A percentile compares a stretch with the other conserved stretches of the same genome.
Conservation (phyloP, 1,284 basidiomycete genomes). For the Grifola frondosa region DNA sequence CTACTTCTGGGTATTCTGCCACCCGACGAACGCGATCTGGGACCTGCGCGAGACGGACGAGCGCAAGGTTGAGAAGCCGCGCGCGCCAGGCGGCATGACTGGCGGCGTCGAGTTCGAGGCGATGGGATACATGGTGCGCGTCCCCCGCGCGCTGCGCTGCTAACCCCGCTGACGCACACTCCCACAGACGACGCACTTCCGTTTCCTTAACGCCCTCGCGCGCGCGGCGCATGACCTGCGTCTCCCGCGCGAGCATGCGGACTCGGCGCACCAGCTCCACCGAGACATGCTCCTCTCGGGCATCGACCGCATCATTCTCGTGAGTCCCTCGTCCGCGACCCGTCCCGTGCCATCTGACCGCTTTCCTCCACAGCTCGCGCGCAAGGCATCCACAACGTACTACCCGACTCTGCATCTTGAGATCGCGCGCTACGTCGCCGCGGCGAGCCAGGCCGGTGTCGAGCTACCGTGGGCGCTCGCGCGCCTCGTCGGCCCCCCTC, state of each 20-base stretch:
- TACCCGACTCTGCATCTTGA: conserved; percentile 93
- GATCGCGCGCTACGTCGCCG: conserved; percentile 78
- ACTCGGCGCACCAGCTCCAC: conserved; percentile 81
- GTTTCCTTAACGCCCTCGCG: conserved; percentile 77
- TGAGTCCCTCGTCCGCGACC: conserved; percentile 32
- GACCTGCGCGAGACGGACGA: conserved; percentile 79
- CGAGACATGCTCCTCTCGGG: conserved; percentile 84
- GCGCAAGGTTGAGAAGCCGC: conserved; percentile 82
- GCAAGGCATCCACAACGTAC: conserved; percentile 90
- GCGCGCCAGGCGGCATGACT: conserved; percentile 96
- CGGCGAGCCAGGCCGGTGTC: conserved; percentile 60
- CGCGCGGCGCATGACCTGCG: conserved; percentile 61
- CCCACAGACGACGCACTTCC: conserved; percentile 78
- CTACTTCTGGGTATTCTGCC: conserved; percentile 99
- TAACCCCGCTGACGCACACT: not conserved
- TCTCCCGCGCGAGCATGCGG: conserved; percentile 63
- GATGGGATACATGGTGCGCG: conserved; percentile 87
- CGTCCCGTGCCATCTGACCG: not conserved
- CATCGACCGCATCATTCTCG: conserved; percentile 78
- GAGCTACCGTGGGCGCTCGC: conserved; percentile 77
- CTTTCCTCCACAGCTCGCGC: conserved; percentile 63
- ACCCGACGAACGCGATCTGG: conserved; percentile 92
- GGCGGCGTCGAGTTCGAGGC: conserved; percentile 98
- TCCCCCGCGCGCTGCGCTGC: not conserved
- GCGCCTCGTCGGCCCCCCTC: conserved; percentile 69